Conservation (phyloP, 768 basidiomycete species). For the Rickenella mellea region DNA sequence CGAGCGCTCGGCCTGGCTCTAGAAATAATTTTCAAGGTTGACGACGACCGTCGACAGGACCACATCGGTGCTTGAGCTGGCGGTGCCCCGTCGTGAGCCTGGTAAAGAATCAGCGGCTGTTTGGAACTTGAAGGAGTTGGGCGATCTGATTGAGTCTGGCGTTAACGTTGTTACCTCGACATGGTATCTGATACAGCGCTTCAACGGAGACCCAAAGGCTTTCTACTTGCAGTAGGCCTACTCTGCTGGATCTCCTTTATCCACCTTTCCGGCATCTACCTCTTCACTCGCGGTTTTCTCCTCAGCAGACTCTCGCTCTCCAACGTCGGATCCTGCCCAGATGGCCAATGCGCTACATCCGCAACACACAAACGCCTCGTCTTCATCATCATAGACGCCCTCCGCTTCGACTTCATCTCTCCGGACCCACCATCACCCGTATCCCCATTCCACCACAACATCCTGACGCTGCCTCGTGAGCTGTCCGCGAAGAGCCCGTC, state of each 20-base stretch:
- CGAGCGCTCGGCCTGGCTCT: too few relatives aligned
- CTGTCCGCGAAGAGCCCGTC: constrained; percentile 54
- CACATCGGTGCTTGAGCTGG: too few relatives aligned
- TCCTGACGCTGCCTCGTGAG: constrained; percentile 70
- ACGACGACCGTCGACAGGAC: too few relatives aligned
- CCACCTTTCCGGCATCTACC: constrained; percentile 73
- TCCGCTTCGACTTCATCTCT: constrained; percentile 90
- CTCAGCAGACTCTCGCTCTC: constrained; percentile 67
- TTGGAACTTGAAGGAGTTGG: too few relatives aligned
- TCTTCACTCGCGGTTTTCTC: constrained; percentile 90
- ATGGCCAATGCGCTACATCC: constrained; percentile 33
- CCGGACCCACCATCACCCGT: constrained; percentile 46
- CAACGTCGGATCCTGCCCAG: constrained; percentile 35
- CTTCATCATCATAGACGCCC: constrained; percentile 81
- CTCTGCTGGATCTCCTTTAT: constrained; percentile 53
- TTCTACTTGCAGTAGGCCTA: constrained; percentile 14
- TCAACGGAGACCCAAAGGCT: constrained; percentile 15
- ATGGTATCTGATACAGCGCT: too few relatives aligned
- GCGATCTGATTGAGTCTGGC: too few relatives aligned
- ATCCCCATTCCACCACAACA: constrained; percentile 70
- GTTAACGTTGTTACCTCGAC: too few relatives aligned
- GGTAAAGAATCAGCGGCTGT: too few relatives aligned
- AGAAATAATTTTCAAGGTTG: too few relatives aligned
- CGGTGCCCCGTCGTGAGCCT: too few relatives aligned
- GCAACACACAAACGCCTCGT: constrained; percentile 76